Conservation (phyloP, 2,329 filamentous ascomycete species). For the Orbilia blumenaviensis region DNA sequence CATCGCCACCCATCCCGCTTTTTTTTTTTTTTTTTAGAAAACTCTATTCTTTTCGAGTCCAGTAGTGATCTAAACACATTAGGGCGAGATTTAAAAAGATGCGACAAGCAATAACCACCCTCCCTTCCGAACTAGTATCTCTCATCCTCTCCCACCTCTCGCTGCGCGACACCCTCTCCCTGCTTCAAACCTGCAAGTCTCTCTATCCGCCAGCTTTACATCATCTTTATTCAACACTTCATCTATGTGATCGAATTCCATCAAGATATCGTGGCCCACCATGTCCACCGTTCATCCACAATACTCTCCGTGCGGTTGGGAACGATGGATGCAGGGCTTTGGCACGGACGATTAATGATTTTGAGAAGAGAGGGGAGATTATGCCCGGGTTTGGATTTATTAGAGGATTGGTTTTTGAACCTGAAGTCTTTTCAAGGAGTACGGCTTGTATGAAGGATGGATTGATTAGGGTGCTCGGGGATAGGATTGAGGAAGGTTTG, state of each 20-base stretch:
- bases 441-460: conserved; percentile 33
- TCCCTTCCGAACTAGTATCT: conserved; percentile 26
- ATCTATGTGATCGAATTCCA: conserved; percentile 45
- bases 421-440: conserved; percentile 39
- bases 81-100: neutral
- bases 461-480: conserved; percentile 26
- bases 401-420: conserved; percentile 32
- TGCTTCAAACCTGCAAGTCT: conserved; percentile 39
- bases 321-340: conserved; percentile 35
- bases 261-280: conserved; percentile 29
- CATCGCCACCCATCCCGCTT: no score
- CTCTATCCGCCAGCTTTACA: conserved; percentile 31
- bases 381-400: conserved; percentile 32
- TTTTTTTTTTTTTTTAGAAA: no score
- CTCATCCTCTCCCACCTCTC: conserved; percentile 18
- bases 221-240: conserved; percentile 35
- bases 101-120: conserved; percentile 8
- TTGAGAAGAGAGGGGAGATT: neutral
- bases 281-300: conserved; percentile 37
- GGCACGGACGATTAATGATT: conserved; percentile 16
- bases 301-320: conserved; percentile 16
- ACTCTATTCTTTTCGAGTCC: no score
- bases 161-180: conserved; percentile 27
- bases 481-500: conserved; percentile 20
- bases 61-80: no score